Evolutionary conservation across 371 early-diverging fungal genomes (phyloP).

Genomic region (Aphelidium insulamus): DNA sequence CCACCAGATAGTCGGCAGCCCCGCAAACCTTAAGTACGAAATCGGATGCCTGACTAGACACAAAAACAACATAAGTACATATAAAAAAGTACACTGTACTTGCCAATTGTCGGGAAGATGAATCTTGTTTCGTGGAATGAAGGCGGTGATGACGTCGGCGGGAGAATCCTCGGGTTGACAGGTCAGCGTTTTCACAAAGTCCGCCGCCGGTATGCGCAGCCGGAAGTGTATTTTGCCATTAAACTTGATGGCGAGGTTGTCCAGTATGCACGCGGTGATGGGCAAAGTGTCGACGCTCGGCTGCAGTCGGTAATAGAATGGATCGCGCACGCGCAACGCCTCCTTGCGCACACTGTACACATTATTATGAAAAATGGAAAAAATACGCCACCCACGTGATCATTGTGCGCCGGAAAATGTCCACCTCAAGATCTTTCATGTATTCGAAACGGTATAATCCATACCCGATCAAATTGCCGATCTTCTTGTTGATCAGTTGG

Average conservation of each 20-base stretch:
- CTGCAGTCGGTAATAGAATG: background rate
- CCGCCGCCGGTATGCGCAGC: background rate
- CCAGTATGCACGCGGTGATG: background rate
- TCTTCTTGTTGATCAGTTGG: conserved; percentile 1
- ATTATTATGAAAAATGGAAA: background rate
- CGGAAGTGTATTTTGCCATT: background rate
- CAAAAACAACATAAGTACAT: background rate
- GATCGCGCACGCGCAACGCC: background rate
- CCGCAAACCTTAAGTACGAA: background rate
- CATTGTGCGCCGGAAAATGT: conserved; percentile 1
- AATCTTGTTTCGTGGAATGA: background rate
- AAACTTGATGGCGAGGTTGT: background rate
- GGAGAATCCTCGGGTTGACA: background rate
- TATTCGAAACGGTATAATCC: conserved; percentile 2
- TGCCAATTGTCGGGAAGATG: background rate
- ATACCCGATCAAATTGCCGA: conserved; percentile 1
- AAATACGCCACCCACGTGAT: background rate
- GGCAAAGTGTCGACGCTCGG: background rate
- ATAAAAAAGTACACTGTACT: background rate
- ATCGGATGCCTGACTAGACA: background rate
- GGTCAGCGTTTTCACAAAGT: background rate
- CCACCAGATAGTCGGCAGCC: background rate
- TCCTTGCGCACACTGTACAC: background rate
- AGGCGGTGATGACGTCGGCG: background rate
- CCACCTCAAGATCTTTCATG: background rate